Conservation (phyloP, 257 asterid genomes). For the Vinca minor region DNA sequence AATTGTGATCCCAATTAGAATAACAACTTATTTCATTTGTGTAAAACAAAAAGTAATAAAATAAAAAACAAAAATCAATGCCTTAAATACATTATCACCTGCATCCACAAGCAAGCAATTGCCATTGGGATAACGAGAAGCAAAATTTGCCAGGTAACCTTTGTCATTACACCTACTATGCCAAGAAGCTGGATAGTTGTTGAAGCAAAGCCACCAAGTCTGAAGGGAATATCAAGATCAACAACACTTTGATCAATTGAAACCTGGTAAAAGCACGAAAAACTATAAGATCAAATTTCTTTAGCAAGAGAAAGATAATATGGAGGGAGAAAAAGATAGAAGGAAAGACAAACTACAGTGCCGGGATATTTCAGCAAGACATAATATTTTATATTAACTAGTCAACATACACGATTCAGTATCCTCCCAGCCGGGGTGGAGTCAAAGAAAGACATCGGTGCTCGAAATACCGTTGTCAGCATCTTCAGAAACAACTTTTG, state of each 20-base stretch:
- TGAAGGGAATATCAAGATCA: slow-evolving; percentile 98
- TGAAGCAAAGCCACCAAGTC: slow-evolving; percentile 99
- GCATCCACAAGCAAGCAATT: slow-evolving; percentile 99
- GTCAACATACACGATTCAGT: slow-evolving; percentile 73
- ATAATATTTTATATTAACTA: slow-evolving; percentile 1
- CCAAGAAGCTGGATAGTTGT: slow-evolving; percentile 98
- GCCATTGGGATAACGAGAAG: slow-evolving; percentile 98
- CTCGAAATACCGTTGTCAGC: slow-evolving; percentile 67
- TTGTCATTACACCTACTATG: slow-evolving; percentile 92
- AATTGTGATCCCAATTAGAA: not conserved
- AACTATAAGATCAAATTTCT: slow-evolving; percentile 23
- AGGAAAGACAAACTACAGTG: slow-evolving; percentile 8
- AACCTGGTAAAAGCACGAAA: slow-evolving; percentile 58
- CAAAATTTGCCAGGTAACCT: slow-evolving; percentile 95
- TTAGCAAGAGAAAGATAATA: not conserved
- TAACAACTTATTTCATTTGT: not conserved
- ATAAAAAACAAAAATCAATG: not conserved
- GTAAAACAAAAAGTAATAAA: no score
- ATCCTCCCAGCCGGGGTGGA: slow-evolving; percentile 95
- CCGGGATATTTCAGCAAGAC: slow-evolving; percentile 6
- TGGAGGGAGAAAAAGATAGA: slow-evolving; percentile 3
- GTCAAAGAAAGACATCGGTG: slow-evolving; percentile 97
- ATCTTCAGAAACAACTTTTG: slow-evolving; percentile 76
- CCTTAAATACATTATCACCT: slow-evolving; percentile 38
- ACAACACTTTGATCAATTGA: slow-evolving; percentile 97